A percentile compares a stretch with the other conserved stretches of the same genome.
Conservation (phyloP, 2,329 filamentous ascomycete genomes). For the Beauveria rudraprayagi region DNA sequence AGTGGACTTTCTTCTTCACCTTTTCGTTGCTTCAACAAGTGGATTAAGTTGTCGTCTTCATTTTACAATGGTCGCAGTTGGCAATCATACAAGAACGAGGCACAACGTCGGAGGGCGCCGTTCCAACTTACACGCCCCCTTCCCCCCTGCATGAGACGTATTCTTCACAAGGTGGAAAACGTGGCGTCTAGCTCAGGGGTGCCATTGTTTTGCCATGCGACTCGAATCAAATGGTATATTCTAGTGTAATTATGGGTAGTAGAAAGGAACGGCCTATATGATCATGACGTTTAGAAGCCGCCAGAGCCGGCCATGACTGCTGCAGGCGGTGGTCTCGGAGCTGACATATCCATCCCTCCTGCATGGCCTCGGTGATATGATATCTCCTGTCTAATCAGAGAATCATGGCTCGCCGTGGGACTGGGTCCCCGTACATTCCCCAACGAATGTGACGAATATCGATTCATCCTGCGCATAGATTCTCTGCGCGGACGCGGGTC, state of each 20-base stretch:
- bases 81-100: no score
- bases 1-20: no score
- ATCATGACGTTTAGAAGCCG: background rate
- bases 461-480: constrained; percentile 1
- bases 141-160: no score
- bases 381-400: constrained; percentile 6
- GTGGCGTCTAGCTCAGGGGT: no score
- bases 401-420: constrained; percentile 10
- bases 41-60: no score
- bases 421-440: background rate
- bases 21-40: no score
- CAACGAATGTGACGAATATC: constrained; percentile 4
- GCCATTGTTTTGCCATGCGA: no score
- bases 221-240: constrained; percentile 1
- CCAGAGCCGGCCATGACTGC: constrained; percentile 8
- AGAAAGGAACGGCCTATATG: background rate
- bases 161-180: no score
- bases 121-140: no score
- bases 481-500: background rate
- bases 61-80: background rate
- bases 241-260: background rate
- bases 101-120: no score
- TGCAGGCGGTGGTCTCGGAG: background rate
- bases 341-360: background rate
- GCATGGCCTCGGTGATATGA: background rate